Evolutionary conservation across 495 filamentous ascomycete species (phyloP), one percentile per base, ranked within the genome.

Genomic region (Penicillium subrubescens): DNA sequence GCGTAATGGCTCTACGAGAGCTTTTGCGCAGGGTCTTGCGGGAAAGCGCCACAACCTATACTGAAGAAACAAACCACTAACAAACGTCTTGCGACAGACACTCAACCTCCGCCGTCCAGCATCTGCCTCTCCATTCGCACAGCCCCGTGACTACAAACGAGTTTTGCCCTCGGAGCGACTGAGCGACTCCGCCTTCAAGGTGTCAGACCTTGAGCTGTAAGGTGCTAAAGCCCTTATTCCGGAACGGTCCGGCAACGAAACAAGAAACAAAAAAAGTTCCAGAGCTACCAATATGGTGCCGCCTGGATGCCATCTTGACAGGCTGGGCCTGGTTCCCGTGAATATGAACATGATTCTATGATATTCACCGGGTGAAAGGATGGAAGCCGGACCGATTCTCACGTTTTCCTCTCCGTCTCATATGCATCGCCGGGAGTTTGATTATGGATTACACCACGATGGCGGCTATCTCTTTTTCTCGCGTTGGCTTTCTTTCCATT

Each of bases 21-120:
- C 23, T 17, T 31, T 17, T 51, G 48, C 48, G 23, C 23, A 8
- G 10, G 15, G 23, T n/a, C 46, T 50, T 25, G 10, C 23, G 12
- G 48, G 15, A 15, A 52, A 12, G 48, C 44, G 19, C 19, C 23
- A 48, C 21, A 48, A 11, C 44, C 44, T 8, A 10, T 21, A 8
- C 29, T 2, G 2, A 31, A 52, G 27, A 19, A 31, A 25, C 3
- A 11, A 0, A 17, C 59, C 27, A 56, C 69, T 74, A 69, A 75
- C 60, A 3, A 43, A 0, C 23, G 1, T n/a, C 10, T 41, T 39
- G 10, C 37, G 2, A 51, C 55, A 82, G 79, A 55, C 66, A 58
- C 66, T 82, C 29, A 82, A 82, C 59, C 70, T 82, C 46, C 80
- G 80, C 31, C 80, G 78, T 11, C 80, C 80, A 52, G 64, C 69